Base-by-base conservation (phyloP, 2,329 filamentous ascomycete genomes). In the Exophiala aquamarina region DNA sequence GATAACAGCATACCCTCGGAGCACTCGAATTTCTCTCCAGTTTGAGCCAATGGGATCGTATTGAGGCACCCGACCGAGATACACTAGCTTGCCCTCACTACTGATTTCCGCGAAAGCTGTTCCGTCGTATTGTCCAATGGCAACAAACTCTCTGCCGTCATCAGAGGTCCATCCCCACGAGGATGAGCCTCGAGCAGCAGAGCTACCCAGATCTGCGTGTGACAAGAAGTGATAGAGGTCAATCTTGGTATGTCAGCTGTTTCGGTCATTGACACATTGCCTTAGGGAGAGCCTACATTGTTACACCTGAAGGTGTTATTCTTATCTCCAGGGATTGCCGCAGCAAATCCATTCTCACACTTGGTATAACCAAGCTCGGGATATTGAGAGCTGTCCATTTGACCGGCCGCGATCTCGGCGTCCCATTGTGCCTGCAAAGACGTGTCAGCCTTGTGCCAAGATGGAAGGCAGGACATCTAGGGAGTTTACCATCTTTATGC, bases 41-140 rank as follows among this genome's bases (percentile, higher is more conserved):
- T 34, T 43, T 5, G 40, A 43, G 1, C 59, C 55, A 3, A 60
- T 61, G 6, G 58, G 55, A 1, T 56, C 55, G 44, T 73, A 66
- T 17, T 70, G 70, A 0, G 70, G 69, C 5, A 75, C 64, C 7
- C 72, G 69, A 15, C 74, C 75, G 3, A 75, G 61, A 42, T 76
- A 74, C 36, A 66, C 58, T 14, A 78, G 62, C 43, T 68, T 66
- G 10, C 75, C 75, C 34, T 68, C 63, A 40, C 65, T 61, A 37
- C 60, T 63, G 41, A 78, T 66, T 53, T 78, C 75, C 8, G 72
- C 71, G 35, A 78, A 77, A 2, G 72, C 71, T 1, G 73, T 72
- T n/a, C 75, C 75, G 40, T 76, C 72, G 15, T 63, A 64, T 50
- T 76, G 72, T 4, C 71, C 74, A 15, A 76, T 66, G 18, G 70